Conservation (phyloP, 2,329 filamentous ascomycete genomes). For the Trichoderma sp. region DNA sequence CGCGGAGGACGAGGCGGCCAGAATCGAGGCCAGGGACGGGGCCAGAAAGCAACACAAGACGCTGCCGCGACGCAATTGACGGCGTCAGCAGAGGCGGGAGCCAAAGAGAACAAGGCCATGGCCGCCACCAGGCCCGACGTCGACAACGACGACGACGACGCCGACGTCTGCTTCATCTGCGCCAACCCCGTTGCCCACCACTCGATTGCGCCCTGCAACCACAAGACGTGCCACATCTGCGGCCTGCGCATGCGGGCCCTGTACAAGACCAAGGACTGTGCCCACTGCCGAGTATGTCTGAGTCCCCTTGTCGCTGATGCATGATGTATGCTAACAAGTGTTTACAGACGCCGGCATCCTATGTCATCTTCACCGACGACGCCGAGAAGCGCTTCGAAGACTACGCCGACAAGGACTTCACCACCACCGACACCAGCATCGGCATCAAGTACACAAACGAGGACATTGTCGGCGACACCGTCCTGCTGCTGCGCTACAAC, state of each 20-base stretch:
- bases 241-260: conserved; percentile 86
- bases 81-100: neutral
- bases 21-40: conserved; percentile 42
- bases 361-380: conserved; percentile 92
- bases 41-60: conserved; percentile 33
- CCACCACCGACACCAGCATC: conserved; percentile 78
- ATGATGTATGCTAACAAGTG: neutral
- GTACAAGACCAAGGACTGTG: conserved; percentile 95
- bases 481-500: conserved; percentile 88
- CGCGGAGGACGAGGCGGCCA: conserved; percentile 38
- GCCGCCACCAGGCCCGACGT: conserved; percentile 36
- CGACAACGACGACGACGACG: conserved; percentile 60
- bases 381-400: conserved; percentile 80
- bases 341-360: conserved; percentile 66
- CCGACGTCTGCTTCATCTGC: conserved; percentile 96
- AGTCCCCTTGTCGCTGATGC: neutral
- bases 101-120: conserved; percentile 37
- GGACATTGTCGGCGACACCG: conserved; percentile 88
- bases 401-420: conserved; percentile 74
- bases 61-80: conserved; percentile 33
- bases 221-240: conserved; percentile 96
- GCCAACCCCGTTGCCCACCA: conserved; percentile 87
- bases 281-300: conserved; percentile 81
- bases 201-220: conserved; percentile 91
- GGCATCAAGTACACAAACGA: conserved; percentile 89